Base-by-base conservation (phyloP, 73 alveolate genomes). In the Paramecium caudatum region DNA sequence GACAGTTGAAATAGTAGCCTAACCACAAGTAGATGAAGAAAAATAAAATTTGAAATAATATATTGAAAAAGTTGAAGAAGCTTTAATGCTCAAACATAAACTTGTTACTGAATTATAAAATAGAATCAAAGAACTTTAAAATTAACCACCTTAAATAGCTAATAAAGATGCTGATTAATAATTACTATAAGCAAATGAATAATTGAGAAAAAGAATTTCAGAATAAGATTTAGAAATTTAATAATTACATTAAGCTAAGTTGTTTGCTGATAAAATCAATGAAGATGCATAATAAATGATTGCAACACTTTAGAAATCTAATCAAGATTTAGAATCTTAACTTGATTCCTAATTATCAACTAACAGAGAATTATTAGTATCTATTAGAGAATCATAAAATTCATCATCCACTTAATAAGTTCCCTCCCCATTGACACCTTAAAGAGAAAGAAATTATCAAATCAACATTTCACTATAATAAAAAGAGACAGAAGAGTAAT, bases 71-170 rank as follows among this genome's bases (percentile, higher is more conserved):
- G 12, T 68, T 4, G 84, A 68, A 68, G 61, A 68, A 34, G 19
- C 84, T 0, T 68, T 68, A 68, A 68, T 68, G 84, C 3, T 33
- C 19, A 37, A 68, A n/a, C 84, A 68, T 37, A 68, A 68, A 68
- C 19, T 68, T 32, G 47, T 37, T 1, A 68, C 47, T 27, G 84
- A 68, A 68, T 37, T 68, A 8, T 55, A 55, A 21, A 55, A 55
- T 23, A 55, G 80, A 21, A 9, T 55, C 3, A 55, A 55, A 23
- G 80, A 55, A 23, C 30, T 55, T 27, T 5, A 55, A 55, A 55
- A 55, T 6, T 23, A 55, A 55, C 13, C 41, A 12, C 80, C 80
- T 3, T 55, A 55, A 55, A 55, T 55, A 27, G 30, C 10, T 55
- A 55, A 55, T 55, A 5, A 7, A 55, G 45, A 55, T 4, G 80